Percentiles rank a stretch among this genome's conserved stretches.
Conservation (phyloP, 108 stramenopile genomes). For the Schizochytrium sp. region DNA sequence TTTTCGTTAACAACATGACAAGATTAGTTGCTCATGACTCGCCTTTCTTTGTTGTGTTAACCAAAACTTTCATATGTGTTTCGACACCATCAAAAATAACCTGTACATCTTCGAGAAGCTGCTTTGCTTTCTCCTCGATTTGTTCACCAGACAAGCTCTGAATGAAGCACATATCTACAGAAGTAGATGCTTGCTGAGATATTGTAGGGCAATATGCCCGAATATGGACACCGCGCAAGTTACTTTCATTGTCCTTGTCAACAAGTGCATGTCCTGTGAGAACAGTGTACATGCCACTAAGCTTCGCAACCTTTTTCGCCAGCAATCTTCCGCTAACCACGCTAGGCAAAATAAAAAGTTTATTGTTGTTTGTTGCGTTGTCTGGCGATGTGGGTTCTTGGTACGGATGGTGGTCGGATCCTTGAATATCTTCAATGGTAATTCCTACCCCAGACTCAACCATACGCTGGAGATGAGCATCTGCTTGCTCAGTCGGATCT, state of each 20-base stretch:
- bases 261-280: slow-evolving; percentile 33
- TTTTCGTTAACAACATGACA: neutral
- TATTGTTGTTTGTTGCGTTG: neutral
- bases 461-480: slow-evolving; percentile 15
- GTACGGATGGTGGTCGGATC: slow-evolving; percentile 25
- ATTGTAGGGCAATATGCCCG: slow-evolving; percentile 54
- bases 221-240: slow-evolving; percentile 33
- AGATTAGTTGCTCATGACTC: neutral
- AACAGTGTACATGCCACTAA: slow-evolving; percentile 39
- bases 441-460: slow-evolving; percentile 4
- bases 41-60: neutral
- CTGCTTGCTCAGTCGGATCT: neutral
- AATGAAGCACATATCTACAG: neutral
- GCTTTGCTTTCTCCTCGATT: neutral
- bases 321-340: slow-evolving; percentile 1
- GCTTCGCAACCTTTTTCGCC: slow-evolving; percentile 14
- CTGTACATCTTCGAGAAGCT: neutral
- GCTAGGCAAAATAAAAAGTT: slow-evolving; percentile 40
- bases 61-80: slow-evolving; percentile 38
- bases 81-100: slow-evolving; percentile 37
- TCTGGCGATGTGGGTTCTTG: slow-evolving; percentile 8
- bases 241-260: neutral
- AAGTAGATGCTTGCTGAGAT: slow-evolving; percentile 39
- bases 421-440: neutral
- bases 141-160: neutral